phyloP scores from a whole-genome alignment of 169 alveolate species.

The Plasmodium knowlesi region DNA sequence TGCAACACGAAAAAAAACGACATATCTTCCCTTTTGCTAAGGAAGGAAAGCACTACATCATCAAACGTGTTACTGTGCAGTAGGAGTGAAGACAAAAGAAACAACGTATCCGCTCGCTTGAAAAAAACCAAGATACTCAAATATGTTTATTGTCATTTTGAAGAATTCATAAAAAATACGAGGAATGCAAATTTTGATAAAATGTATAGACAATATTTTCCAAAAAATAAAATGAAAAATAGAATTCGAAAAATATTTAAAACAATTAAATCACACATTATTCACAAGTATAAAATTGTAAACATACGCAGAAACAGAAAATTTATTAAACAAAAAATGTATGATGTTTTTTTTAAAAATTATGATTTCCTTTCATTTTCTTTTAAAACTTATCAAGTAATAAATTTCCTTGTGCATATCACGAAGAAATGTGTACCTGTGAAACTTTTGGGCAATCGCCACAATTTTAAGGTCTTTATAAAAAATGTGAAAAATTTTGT shows the following conservation, averaged over 20 bases:
- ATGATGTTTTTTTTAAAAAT: conserved; percentile 72
- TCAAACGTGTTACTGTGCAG: not conserved
- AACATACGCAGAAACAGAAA: conserved; percentile 60
- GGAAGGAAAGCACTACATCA: conserved; percentile 3
- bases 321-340: conserved; percentile 48
- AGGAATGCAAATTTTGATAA: conserved; percentile 59
- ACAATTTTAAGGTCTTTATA: conserved; percentile 70
- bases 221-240: conserved; percentile 18
- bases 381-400: conserved; percentile 32
- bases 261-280: conserved; percentile 27
- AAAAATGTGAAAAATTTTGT: conserved; percentile 71
- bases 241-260: conserved; percentile 50
- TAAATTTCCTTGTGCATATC: conserved; percentile 40
- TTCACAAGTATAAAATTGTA: conserved; percentile 45
- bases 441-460: conserved; percentile 47
- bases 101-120: conserved; percentile 8
- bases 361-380: conserved; percentile 58
- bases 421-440: conserved; percentile 73
- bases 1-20: conserved; percentile 62
- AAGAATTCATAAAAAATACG: conserved; percentile 38
- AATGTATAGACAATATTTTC: conserved; percentile 44
- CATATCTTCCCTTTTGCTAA: conserved; percentile 13
- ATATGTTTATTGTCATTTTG: conserved; percentile 42
- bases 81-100: conserved; percentile 5
- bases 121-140: conserved; percentile 69